Evolutionary conservation across 768 basidiomycete species (phyloP), one percentile per base, ranked within the genome.

Genomic region (Lactarius indigo): DNA sequence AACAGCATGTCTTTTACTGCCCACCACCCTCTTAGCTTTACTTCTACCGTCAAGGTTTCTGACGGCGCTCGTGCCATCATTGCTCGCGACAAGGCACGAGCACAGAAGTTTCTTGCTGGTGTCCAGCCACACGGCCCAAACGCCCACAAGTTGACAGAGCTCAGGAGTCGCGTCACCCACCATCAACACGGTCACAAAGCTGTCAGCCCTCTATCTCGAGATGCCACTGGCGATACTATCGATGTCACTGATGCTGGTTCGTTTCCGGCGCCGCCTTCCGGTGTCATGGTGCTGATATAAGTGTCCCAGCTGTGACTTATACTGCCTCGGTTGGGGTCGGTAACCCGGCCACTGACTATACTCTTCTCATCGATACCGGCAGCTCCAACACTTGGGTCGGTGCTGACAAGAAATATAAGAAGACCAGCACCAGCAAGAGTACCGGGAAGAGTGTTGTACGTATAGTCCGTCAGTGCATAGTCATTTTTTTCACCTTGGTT

Each of bases 301-400:
- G 20, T 23, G 18, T 59, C 31, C n/a, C 64, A 72, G 80, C 77
- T 62, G 84, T 87, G 12, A 84, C 82, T 18, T 88, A 88, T 73
- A 83, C 81, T 9, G 76, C 79, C 66, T 71, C 79, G 18, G 81
- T 87, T 50, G 81, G 81, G 57, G 79, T 89, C 26, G 85, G 85
- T 9, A 77, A 71, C 57, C 85, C 85, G 7, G 71, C 83, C 2
- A 82, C 81, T 5, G 68, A 78, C 58, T 86, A 80, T 72, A 81
- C 74, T 2, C 81, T 88, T 47, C 78, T 87, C 57, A 85, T 87
- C 37, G 85, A 87, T 64, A 87, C 84, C 1, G 84, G 85, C 81
- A 80, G 77, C 76, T 83, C 77, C 54, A 83, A 84, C 74, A 85
- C 83, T 20, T 87, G 85, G 86, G 72, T 86, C 41, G 85, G 85